Base-by-base conservation (phyloP, 768 basidiomycete genomes). In the Scleroderma bovista region DNA sequence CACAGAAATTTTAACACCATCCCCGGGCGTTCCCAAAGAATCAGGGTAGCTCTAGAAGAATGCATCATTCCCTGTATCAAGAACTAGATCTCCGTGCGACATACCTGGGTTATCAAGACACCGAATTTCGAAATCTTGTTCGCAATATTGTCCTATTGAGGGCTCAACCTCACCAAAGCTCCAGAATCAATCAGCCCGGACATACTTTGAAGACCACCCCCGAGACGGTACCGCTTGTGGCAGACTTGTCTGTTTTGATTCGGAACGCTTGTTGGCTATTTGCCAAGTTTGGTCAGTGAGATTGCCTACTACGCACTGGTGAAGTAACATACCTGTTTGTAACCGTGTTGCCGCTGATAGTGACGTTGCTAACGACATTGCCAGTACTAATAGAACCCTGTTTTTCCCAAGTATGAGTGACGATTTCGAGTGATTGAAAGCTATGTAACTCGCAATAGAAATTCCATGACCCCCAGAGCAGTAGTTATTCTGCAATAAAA, bases 381-480 rank as follows among this genome's bases (percentile, higher is more conserved):
- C 71, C 57, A 6, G 78, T 77, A 34, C 59, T 46, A 52, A 83
- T 77, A 9, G 83, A 83, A 19, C 81, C 84, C 80, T 82, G 46
- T 10, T 23, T 19, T 38, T 29, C 6, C 23, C 6, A 7, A 31
- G 17, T 7, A 19, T 56, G 46, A 46, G 41, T 7, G 20, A 12
- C 16, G 16, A n/a, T 15, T 23, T 22, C 10, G 24, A 16, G 23
- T 23, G 41, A 22, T 23, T 23, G 16, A 22, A 40, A 23, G 8
- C 22, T 42, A 42, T 37, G 26, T 23, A 2, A 52, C 51, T 37
- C 45, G 69, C 72, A 23, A 86, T 72, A 4, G 80, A 83, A 52
- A 84, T 78, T 24, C 85, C 84, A 44, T 88, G 84, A 3, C 85
- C 83, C 23, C 72, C 72, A 3, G 67, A 63, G 64, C 84, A 86